Base-by-base conservation (phyloP, 257 asterid species). In the Solanum clarkiae region DNA sequence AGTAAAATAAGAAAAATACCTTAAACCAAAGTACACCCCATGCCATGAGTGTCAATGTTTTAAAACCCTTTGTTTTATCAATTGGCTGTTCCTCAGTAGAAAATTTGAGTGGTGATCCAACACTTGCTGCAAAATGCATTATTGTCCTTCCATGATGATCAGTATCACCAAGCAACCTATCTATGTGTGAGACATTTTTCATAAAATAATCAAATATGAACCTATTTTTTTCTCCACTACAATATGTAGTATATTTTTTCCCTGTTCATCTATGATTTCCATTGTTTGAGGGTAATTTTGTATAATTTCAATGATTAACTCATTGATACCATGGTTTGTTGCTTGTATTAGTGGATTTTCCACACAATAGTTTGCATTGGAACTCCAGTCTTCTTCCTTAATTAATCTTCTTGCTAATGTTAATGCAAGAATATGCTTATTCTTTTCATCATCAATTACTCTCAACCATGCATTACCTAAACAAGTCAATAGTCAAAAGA, bases 11-110 rank as follows among this genome's bases (percentile, higher is more conserved):
- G 42, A 36, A 36, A 36, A 36, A 36, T 57, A 81, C 84, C 84
- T 81, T 51, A 70, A 84, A 84, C 86, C 82, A 84, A 7, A 84
- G 56, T n/a, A 84, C 82, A 84, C 65, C 81, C 86, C 86, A 84
- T 49, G 86, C 68, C 86, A 84, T 47, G 20, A 44, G 53, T 32
- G 7, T 16, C 42, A 70, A 10, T n/a, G 80, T 44, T 24, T 49
- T 75, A 20, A 12, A 49, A 75, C 60, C 81, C 24, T 42, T 75
- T 47, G 42, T 45, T 72, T n/a, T n/a, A 14, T 9, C 53, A 75
- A 47, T 49, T 22, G 57, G 26, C 9, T 4, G 60, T 47, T 75
- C 44, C 82, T n/a, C 47, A 4, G 81, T 26, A 7, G 82, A 44
- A 60, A 81, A 81, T 14, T 42, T 59, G 54, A 57, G 40, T 42